Percentiles rank a stretch among this genome's conserved stretches.
Evolutionary conservation across 208 protist genomes (phyloP).

Genomic region (Leishmania amazonensis): DNA sequence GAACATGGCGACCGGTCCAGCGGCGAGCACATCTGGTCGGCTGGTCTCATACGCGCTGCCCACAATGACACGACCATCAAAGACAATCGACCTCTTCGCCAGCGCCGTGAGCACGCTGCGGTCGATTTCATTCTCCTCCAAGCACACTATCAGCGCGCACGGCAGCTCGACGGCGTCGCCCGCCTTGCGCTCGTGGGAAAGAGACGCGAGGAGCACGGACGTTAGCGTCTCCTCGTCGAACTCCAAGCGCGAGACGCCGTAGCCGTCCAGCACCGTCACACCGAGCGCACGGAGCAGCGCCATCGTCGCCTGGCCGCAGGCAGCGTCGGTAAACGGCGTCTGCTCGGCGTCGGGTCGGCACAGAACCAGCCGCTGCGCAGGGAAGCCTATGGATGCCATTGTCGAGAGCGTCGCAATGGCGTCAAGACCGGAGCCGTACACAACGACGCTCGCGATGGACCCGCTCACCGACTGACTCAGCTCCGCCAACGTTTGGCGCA

Average conservation of each 20-base stretch:
- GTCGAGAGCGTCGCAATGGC: slow-evolving; percentile 66
- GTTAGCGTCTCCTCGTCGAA: slow-evolving; percentile 83
- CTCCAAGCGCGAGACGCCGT: slow-evolving; percentile 77
- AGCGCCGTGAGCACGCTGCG: slow-evolving; percentile 81
- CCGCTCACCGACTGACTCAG: slow-evolving; percentile 63
- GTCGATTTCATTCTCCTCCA: slow-evolving; percentile 93
- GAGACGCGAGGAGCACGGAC: slow-evolving; percentile 68
- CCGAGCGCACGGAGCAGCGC: slow-evolving; percentile 75
- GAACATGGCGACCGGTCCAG: slow-evolving; percentile 93
- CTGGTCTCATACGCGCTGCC: slow-evolving; percentile 88
- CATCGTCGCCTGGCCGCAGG: slow-evolving; percentile 52
- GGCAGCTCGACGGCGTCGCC: slow-evolving; percentile 82
- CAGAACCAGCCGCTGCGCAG: slow-evolving; percentile 79
- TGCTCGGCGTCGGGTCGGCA: slow-evolving; percentile 52
- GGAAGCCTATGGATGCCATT: slow-evolving; percentile 74
- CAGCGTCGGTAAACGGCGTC: slow-evolving; percentile 38
- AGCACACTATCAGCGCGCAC: slow-evolving; percentile 83
- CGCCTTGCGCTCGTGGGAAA: slow-evolving; percentile 43
- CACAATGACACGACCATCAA: slow-evolving; percentile 94
- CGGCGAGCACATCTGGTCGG: slow-evolving; percentile 81
- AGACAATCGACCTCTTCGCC: slow-evolving; percentile 92
- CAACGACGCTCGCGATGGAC: slow-evolving; percentile 72
- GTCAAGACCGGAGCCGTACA: slow-evolving; percentile 89
- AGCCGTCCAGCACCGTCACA: slow-evolving; percentile 80
- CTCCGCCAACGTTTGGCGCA: slow-evolving; percentile 65